Base-by-base conservation (phyloP, 2,329 filamentous ascomycete species). In the Epichloe festucae region DNA sequence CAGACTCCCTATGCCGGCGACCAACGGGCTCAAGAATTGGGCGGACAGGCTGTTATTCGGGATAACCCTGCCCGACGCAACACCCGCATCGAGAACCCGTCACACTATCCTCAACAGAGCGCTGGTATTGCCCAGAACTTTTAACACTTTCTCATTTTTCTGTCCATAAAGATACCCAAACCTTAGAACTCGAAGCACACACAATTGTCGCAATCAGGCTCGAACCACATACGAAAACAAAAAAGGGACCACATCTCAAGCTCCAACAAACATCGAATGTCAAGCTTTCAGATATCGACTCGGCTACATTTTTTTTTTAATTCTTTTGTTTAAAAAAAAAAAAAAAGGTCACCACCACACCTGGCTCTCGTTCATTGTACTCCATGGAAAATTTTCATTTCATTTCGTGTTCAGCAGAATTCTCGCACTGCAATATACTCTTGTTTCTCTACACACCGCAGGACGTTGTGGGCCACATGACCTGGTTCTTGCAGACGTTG, bases 81-180 rank as follows among this genome's bases (percentile, higher is more conserved):
- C 71, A 96, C 93, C 12, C 82, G 90, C 55, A 97, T 98, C 62
- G 90, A 97, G 71, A 95, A 85, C 65, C 85, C 89, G 2, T 81
- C 87, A 44, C 87, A 93, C 56, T 94, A 87, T 62, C 90, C 91
- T 11, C 88, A 94, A 64, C 89, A 95, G 72, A 95, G 87, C 61
- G 88, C 88, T 40, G 93, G 93, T 53, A 96, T 98, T 62, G 87
- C 93, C 35, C 93, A 97, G 70, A 98, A 98, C 69, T 98, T 98
- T 62, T 48, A 23, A 31, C n/a, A 36, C n/a, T 47, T 47, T 38
- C 45, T 27, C 36, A 57, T 56, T 56, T 52, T 38, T 54, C 43
- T 39, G 36, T 52, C 41, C n/a, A 43, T 23, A 41, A 12, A 48
- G 49, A 54, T 50, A 41, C 46, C 48, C 43, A 35, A 19, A 45